Base-by-base conservation (phyloP, 2,329 filamentous ascomycete genomes). In the Colletotrichum lentis region DNA sequence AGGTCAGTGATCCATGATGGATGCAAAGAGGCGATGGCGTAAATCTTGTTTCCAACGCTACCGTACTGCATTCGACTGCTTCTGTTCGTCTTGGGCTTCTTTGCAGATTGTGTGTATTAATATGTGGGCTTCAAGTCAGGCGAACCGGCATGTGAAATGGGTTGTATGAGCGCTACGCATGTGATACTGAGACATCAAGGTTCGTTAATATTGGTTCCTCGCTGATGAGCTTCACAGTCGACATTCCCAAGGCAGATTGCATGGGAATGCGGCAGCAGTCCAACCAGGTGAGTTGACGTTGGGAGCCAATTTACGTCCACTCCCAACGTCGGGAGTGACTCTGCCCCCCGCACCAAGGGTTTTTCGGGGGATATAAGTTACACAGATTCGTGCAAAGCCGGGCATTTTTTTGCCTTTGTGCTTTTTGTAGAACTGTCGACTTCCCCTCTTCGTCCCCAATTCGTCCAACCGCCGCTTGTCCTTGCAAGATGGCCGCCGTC, bases 161-260 rank as follows among this genome's bases (percentile, higher is more conserved):
- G 6, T 37, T 5, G 10, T 12, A 20, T 1, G 18, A 4, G 6
- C 18, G 0, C 6, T 18, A n/a, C 31, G n/a, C 55, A 58, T 58
- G 56, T 58, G 56, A 58, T 47, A 2, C 16, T 24, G n/a, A 58
- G 43, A 58, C 56, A 58, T 18, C 4, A 58, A 49, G 43, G 56
- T 49, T 16, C 14, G 6, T 14, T 18, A n/a, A n/a, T n/a, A n/a
- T 5, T 24, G 3, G 39, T 39, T 47, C 3, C 44, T 58, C 2
- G 11, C 14, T 3, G 4, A 6, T 11, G 16, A 22, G 27, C 14
- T 12, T 39, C 27, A 7, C 4, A 0, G 7, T 5, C 16, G 27
- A 31, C 27, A 58, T 49, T 22, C n/a, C 14, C 14, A 47, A 27
- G 55, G 43, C n/a, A 47, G 10, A 31, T 31, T 31, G 27, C 5